Conservation (phyloP, 2,329 filamentous ascomycete genomes). For the Sarocladium brachiariae region DNA sequence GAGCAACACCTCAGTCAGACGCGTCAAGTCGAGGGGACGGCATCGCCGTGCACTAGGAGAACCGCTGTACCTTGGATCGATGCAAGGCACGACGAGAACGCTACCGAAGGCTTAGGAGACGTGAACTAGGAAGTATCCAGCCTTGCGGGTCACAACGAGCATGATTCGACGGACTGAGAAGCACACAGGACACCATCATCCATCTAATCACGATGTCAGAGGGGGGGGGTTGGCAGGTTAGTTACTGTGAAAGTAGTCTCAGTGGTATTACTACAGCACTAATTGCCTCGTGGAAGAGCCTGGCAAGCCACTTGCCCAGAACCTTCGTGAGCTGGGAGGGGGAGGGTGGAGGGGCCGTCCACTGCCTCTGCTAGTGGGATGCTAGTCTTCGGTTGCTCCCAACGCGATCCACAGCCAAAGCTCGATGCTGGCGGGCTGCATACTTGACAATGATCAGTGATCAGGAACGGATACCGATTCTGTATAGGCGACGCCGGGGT, state of each 20-base stretch:
- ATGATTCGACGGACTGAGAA: background rate
- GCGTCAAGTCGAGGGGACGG: too few species aligned
- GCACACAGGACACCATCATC: background rate
- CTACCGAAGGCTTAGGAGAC: too few species aligned
- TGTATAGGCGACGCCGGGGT: background rate
- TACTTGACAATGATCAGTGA: background rate
- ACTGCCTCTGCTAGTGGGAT: slow-evolving; percentile 1
- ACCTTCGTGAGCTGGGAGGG: background rate
- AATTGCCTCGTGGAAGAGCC: background rate
- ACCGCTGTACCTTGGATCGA: background rate
- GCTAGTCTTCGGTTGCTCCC: slow-evolving; percentile 4
- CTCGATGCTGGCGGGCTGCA: background rate
- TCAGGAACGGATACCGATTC: slow-evolving; percentile 8
- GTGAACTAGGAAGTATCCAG: background rate
- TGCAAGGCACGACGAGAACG: background rate
- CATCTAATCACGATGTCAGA: too few species aligned
- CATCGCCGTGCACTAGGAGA: too few species aligned
- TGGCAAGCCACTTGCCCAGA: background rate
- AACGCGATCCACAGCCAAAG: slow-evolving; percentile 8
- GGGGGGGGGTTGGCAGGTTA: too few species aligned
- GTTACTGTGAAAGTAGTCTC: too few species aligned
- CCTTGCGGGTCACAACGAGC: background rate
- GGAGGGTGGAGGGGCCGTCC: background rate
- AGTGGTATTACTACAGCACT: too few species aligned
- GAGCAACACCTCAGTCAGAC: too few species aligned